Percentiles rank a stretch among this genome's conserved stretches.
These are phyloP conservation scores for Xylariaceae sp. DNA, from an alignment of 2,329 filamentous ascomycete genomes.

Conservation along the genomic window DNA sequence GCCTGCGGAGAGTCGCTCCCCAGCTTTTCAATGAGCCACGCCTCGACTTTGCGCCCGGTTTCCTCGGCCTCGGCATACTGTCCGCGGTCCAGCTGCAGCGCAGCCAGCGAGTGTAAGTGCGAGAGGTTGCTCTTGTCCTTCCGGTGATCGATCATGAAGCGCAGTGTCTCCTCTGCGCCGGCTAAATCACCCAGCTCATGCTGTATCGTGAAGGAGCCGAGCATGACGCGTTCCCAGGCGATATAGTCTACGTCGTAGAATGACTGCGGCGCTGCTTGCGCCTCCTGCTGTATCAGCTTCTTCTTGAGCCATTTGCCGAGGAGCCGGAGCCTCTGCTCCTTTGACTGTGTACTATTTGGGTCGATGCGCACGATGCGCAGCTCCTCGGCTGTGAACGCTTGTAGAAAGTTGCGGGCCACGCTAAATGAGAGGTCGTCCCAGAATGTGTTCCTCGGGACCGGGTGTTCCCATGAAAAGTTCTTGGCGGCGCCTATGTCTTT, in stretches of 20 bases:
- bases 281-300: constrained; percentile 9
- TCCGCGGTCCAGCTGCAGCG: constrained; percentile 12
- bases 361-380: constrained; percentile 16
- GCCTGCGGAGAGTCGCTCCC: constrained; percentile 2
- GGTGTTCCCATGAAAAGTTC: constrained; percentile 24
- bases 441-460: constrained; percentile 25
- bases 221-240: constrained; percentile 12
- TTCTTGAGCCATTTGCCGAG: constrained; percentile 18
- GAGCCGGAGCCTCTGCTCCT: constrained; percentile 13
- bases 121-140: constrained; percentile 19
- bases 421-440: constrained; percentile 19
- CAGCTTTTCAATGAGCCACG: constrained; percentile 8
- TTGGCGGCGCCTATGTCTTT: constrained; percentile 12
- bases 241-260: constrained; percentile 15
- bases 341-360: constrained; percentile 10
- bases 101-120: constrained; percentile 16
- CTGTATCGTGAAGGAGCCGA: constrained; percentile 3
- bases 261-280: not conserved
- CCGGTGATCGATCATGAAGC: constrained; percentile 9
- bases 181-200: constrained; percentile 2
- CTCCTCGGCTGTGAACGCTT: constrained; percentile 11
- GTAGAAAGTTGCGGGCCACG: constrained; percentile 23
- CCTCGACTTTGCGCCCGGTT: not conserved
- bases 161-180: constrained; percentile 14
- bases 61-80: constrained; percentile 8